Conservation (phyloP, 345 rosid genomes). For the Salix caprea region DNA sequence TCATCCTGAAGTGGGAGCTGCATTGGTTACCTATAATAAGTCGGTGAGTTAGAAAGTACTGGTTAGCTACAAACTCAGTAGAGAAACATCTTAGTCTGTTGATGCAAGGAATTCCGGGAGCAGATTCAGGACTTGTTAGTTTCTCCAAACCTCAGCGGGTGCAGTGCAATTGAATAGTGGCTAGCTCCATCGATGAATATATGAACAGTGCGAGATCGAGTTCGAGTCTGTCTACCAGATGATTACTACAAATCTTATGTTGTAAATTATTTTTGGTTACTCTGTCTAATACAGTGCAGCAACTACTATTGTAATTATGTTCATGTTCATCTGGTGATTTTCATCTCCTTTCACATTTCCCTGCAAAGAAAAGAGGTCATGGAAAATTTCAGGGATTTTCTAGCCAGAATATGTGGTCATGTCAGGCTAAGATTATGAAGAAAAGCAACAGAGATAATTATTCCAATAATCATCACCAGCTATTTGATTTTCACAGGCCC, state of each 20-base stretch:
- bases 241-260: neutral
- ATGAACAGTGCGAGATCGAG: neutral
- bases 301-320: neutral
- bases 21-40: neutral
- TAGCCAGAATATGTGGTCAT: neutral
- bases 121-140: neutral
- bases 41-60: neutral
- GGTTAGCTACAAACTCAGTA: neutral
- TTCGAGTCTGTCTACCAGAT: constrained; percentile 2
- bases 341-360: neutral
- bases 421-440: neutral
- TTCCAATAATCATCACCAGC: neutral
- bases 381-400: too few species aligned
- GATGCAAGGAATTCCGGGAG: neutral
- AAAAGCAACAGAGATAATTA: neutral
- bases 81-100: neutral
- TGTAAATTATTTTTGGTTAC: neutral
- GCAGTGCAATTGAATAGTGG: neutral
- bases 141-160: neutral
- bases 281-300: neutral
- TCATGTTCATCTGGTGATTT: neutral
- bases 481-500: neutral
- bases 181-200: neutral
- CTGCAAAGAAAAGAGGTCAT: neutral
- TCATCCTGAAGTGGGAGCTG: neutral